A percentile compares a stretch with the other conserved stretches of the same genome.
Conservation (phyloP, 352 stramenopile species). For the Phytophthora nicotianae region DNA sequence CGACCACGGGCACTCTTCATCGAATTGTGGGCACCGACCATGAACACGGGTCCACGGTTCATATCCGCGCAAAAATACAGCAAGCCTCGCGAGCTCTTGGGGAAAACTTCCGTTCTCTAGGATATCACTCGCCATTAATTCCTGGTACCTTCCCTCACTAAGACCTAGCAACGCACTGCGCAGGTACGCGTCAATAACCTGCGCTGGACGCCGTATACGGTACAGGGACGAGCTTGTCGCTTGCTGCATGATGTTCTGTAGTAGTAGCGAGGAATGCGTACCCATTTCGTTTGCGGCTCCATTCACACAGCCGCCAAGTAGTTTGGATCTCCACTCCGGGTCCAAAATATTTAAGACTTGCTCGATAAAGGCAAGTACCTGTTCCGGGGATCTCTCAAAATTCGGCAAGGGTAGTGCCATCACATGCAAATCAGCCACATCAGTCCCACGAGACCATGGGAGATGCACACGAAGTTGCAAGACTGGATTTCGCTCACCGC, state of each 20-base stretch:
- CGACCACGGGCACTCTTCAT: constrained; percentile 13
- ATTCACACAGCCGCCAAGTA: constrained; percentile 28
- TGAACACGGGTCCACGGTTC: constrained; percentile 20
- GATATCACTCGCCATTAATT: background rate
- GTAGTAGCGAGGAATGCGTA: constrained; percentile 3
- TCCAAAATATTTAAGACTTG: constrained; percentile 31
- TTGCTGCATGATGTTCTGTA: constrained; percentile 7
- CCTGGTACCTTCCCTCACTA: constrained; percentile 6
- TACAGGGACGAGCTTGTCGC: constrained; percentile 25
- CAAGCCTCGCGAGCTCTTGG: constrained; percentile 13
- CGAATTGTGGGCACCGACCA: constrained; percentile 12
- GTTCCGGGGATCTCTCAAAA: constrained; percentile 15
- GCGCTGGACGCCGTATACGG: constrained; percentile 18
- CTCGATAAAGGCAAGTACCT: constrained; percentile 3
- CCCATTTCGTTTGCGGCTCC: constrained; percentile 17
- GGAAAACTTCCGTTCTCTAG: constrained; percentile 1
- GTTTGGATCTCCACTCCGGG: constrained; percentile 31
- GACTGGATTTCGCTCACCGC: constrained; percentile 5
- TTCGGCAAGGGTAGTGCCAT: constrained; percentile 31
- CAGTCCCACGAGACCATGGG: constrained; percentile 1
- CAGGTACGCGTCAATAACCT: constrained; percentile 19
- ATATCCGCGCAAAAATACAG: constrained; percentile 21
- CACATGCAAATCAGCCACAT: constrained; percentile 35
- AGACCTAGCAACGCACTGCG: constrained; percentile 16
- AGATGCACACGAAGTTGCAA: constrained; percentile 37